Evolutionary conservation across 2,329 filamentous ascomycete genomes (phyloP).

Genomic region (Gnomoniopsis smithogilvyi): DNA sequence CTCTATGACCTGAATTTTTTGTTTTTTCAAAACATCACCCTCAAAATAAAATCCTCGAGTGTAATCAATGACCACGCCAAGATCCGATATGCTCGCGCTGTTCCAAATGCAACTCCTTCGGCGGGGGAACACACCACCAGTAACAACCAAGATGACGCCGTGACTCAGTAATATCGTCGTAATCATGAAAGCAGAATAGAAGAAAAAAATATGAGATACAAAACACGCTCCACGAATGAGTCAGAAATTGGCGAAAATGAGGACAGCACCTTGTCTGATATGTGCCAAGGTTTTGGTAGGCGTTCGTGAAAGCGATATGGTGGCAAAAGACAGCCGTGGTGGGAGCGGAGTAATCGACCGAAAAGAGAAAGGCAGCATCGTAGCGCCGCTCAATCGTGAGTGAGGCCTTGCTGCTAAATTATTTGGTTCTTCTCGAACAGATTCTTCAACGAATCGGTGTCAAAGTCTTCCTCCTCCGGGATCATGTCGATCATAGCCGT

Average conservation of each 20-base stretch:
- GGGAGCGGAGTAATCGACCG: too few species aligned
- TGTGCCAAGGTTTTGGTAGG: background rate
- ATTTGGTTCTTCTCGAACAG: conserved; percentile 53
- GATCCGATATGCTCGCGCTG: background rate
- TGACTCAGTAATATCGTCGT: background rate
- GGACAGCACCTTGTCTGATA: background rate
- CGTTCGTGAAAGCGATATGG: too few species aligned
- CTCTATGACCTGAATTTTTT: too few species aligned
- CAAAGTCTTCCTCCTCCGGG: conserved; percentile 63
- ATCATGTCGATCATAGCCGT: conserved; percentile 86
- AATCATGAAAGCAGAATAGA: background rate
- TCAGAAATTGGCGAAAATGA: background rate
- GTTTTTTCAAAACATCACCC: background rate
- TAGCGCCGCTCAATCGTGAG: too few species aligned
- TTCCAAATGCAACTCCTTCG: background rate
- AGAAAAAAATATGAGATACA: background rate
- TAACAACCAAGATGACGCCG: background rate
- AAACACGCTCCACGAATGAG: background rate
- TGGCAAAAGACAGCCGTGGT: too few species aligned
- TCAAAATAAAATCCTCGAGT: background rate
- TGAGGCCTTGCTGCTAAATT: conserved; percentile 30
- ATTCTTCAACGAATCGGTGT: conserved; percentile 48
- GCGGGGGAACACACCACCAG: background rate
- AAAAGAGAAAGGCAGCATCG: too few species aligned
- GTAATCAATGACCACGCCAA: too few species aligned